Conservation (phyloP, 1,284 basidiomycete species). For the Malassezia japonica region DNA sequence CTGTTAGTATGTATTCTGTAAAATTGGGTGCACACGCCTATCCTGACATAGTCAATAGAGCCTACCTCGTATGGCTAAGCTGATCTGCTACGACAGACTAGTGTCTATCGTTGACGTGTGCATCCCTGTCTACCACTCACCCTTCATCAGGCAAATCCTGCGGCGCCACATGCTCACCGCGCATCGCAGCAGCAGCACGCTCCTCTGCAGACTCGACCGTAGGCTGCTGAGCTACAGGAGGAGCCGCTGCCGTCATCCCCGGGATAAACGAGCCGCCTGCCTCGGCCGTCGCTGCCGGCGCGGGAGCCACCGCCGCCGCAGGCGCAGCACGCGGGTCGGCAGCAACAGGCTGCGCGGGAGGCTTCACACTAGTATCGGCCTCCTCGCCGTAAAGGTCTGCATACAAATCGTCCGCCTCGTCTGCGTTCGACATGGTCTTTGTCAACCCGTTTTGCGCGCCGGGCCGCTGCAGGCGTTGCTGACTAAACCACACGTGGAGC, state of each 20-base stretch:
- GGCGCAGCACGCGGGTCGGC: conserved; percentile 2
- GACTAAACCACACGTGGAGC: neutral
- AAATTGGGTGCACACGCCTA: neutral
- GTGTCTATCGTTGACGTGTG: conserved; percentile 7
- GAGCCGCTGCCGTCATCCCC: neutral
- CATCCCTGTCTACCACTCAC: conserved; percentile 14
- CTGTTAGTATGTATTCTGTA: conserved; percentile 6
- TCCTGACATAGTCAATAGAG: neutral
- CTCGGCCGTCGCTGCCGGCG: conserved; percentile 1
- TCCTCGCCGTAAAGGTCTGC: conserved; percentile 19
- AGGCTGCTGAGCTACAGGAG: neutral
- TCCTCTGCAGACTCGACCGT: conserved; percentile 9
- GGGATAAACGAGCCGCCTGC: conserved; percentile 12
- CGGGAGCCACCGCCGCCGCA: neutral
- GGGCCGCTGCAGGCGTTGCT: conserved; percentile 1
- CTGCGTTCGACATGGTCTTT: conserved; percentile 14
- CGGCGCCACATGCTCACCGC: conserved; percentile 18
- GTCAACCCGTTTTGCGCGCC: too few relatives aligned
- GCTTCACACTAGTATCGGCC: conserved; percentile 4
- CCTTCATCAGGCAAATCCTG: conserved; percentile 19
- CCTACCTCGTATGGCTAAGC: conserved; percentile 1
- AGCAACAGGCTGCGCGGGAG: neutral
- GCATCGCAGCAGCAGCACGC: conserved; percentile 12
- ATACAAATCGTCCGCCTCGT: conserved; percentile 19
- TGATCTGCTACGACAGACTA: conserved; percentile 5